Evolutionary conservation across 2,329 filamentous ascomycete genomes (phyloP), one percentile per base, ranked within the genome.

Genomic region (Alternaria infectoria): DNA sequence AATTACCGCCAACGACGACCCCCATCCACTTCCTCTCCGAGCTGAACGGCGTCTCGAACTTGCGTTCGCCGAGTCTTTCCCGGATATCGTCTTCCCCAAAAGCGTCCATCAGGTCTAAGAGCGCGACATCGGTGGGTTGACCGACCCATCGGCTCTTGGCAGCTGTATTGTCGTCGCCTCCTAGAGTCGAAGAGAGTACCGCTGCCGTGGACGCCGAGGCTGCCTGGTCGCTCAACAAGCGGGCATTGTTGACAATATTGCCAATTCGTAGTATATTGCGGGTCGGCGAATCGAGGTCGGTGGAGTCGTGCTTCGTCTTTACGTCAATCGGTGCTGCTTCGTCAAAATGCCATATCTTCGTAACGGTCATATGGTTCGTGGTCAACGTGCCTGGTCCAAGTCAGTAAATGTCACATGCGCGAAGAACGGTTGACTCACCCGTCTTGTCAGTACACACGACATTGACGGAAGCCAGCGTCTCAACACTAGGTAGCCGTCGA

Each of bases 381-480:
- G 96, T 99, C 64, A 99, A 83, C 2, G 96, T 99, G 30, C 95
- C 90, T 90, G 50, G 7, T 49, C 8, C 23, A 57, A 43, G 66
- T 66, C 8, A 57, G 61, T 26, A 44, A 17, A 25, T 50, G 23
- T 4, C 21, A 3, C 4, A 12, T 47, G 12, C 6, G 23, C 19
- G 6, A 4, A n/a, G 15, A 11, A 19, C 13, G 21, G 11, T 19
- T 6, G 21, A 65, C 69, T 60, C 81, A 89, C 89, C 93, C 46
- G 96, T 99, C 83, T 99, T 99, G 84, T 99, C 96, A 70, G 93
- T 97, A 83, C 96, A 99, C 7, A 99, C 93, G n/a, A 99, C 94
- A 74, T 98, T 99, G 62, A 99, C 96, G n/a, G 94, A 97, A 9
- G 96, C 96, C 6, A 99, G 83, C 0, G 96, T 99, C 79, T 99